Base-by-base conservation (phyloP, 345 rosid genomes). In the Rhizophora mangle region DNA sequence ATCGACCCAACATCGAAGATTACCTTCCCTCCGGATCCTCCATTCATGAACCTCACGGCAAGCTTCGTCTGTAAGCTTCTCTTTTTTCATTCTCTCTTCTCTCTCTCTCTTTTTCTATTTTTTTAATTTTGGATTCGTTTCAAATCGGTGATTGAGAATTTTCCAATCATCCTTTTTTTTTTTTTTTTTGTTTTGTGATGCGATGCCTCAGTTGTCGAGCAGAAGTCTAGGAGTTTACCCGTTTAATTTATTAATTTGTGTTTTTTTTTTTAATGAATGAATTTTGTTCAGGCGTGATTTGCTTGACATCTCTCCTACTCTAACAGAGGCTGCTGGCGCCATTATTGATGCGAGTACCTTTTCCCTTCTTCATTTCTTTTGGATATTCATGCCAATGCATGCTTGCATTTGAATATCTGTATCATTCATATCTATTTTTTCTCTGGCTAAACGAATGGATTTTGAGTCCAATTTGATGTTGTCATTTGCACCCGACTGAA, bases 311-410 rank as follows among this genome's bases (percentile, higher is more conserved):
- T 86, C 97, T 6, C 98, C 96, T 0, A 82, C 93, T 19, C 87
- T 95, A 20, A 87, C 98, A 18, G 99, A 96, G 82, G 98, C 98
- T 77, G 97, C 93, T 63, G 99, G 99, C 64, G 99, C 98, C 68
- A 96, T 92, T 75, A 84, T 92, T 67, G 99, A 96, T 84, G 99
- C 90, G 72, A 79, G 88, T 60, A 43, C 49, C 49, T 13, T 39
- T 39, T 10, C 69, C 2, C 31, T 39, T 46, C 24, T 58, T 11
- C 29, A 20, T 20, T n/a, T 55, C 9, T 19, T 1, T 54, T 30
- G 8, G 46, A 9, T 0, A 66, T 68, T 26, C 49, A 43, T 51
- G 46, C 52, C 39, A 68, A 55, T 59, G n/a, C 51, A n/a, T 18
- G 10, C 39, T 36, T 37, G 43, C 43, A 9, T 37, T 37, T 37